Percentiles rank a stretch among this genome's conserved stretches.
phyloP scores from a whole-genome alignment of 1,284 basidiomycete species.

The Taiwanofungus camphoratus region DNA sequence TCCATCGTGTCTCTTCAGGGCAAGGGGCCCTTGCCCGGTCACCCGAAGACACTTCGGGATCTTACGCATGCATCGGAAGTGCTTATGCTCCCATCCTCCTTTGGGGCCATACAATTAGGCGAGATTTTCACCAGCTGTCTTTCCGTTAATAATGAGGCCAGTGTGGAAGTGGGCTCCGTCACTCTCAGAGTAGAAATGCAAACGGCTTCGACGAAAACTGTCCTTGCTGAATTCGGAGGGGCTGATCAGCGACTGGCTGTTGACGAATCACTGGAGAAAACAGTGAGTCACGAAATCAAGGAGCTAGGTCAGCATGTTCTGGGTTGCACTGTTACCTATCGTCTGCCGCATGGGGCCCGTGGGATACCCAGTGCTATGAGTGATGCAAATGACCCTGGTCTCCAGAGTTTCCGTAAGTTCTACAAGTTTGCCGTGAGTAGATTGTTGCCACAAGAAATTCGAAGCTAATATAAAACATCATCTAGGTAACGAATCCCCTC shows the following conservation, averaged over 20 bases:
- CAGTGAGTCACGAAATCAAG: conserved; percentile 76
- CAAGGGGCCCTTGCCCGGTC: conserved; percentile 54
- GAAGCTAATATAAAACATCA: background rate
- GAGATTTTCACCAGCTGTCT: conserved; percentile 77
- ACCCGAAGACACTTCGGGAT: conserved; percentile 77
- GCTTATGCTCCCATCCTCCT: conserved; percentile 69
- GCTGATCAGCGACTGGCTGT: conserved; percentile 37
- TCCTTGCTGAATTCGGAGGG: conserved; percentile 60
- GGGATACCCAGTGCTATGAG: conserved; percentile 37
- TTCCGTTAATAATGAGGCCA: conserved; percentile 73
- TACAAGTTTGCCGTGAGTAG: conserved; percentile 80
- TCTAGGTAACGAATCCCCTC: conserved; percentile 61
- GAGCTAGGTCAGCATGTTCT: conserved; percentile 80
- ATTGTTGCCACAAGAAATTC: background rate
- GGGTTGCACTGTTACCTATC: conserved; percentile 70
- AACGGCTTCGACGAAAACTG: conserved; percentile 58
- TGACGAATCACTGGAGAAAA: conserved; percentile 56
- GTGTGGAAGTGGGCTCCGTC: conserved; percentile 52
- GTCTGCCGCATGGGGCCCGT: conserved; percentile 49
- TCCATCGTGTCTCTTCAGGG: conserved; percentile 76
- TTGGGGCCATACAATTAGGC: conserved; percentile 75
- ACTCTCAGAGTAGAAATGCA: conserved; percentile 71
- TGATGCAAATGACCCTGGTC: conserved; percentile 46
- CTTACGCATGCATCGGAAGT: conserved; percentile 66
- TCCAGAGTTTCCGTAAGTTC: conserved; percentile 79